Conservation (phyloP, 116 monocot species). For the Trichopus zeylanicus region DNA sequence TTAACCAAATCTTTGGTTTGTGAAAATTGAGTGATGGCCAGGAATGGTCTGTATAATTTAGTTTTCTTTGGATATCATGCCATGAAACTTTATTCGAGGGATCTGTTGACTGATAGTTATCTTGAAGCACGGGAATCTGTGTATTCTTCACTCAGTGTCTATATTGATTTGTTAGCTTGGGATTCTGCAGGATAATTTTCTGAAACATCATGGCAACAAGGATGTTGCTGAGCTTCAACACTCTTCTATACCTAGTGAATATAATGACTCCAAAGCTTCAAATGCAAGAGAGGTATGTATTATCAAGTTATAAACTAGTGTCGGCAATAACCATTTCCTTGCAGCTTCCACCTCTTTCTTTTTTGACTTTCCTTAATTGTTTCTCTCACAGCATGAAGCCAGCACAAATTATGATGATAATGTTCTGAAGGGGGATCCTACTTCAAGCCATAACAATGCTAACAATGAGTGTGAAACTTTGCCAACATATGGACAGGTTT, state of each 20-base stretch:
- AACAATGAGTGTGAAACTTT: slow-evolving; percentile 3
- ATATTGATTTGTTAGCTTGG: slow-evolving; percentile 1
- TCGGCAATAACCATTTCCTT: not conserved
- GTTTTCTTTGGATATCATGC: not conserved
- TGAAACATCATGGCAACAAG: not conserved
- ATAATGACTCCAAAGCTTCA: not conserved
- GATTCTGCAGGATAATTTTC: slow-evolving; percentile 3
- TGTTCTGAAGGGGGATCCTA: slow-evolving; percentile 5
- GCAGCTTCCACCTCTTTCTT: not conserved
- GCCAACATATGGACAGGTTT: slow-evolving; percentile 11
- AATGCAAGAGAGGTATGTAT: slow-evolving; percentile 8
- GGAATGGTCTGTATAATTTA: not conserved
- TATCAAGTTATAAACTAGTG: not conserved
- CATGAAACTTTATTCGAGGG: not conserved
- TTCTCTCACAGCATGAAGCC: slow-evolving; percentile 11
- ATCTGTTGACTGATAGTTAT: no score
- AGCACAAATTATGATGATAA: not conserved
- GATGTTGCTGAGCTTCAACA: slow-evolving; percentile 6
- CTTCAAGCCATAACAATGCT: not conserved
- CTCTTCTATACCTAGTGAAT: not conserved
- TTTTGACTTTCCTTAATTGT: not conserved
- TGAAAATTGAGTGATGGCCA: not conserved
- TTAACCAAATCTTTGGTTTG: no score
- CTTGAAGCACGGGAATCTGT: no score
- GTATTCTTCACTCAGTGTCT: no score